phyloP scores from a whole-genome alignment of 768 basidiomycete genomes.

The Russula sp. region DNA sequence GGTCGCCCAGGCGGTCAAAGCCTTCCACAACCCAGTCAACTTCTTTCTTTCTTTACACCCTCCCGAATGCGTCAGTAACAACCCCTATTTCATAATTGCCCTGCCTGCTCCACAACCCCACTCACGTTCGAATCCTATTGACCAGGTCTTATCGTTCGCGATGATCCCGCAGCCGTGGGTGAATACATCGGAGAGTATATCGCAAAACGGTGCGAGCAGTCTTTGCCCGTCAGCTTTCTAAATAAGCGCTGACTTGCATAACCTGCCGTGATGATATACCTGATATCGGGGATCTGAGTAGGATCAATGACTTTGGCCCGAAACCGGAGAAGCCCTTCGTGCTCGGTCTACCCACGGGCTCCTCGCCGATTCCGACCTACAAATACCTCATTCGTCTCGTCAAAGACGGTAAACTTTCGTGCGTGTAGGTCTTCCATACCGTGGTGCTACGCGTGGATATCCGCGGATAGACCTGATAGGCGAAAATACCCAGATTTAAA shows the following conservation, averaged over 20 bases:
- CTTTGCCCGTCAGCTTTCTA: background rate
- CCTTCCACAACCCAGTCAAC: no score
- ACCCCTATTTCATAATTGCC: background rate
- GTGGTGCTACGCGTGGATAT: no score
- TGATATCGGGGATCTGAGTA: constrained; percentile 25
- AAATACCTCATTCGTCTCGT: constrained; percentile 70
- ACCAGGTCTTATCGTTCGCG: constrained; percentile 75
- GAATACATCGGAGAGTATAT: constrained; percentile 85
- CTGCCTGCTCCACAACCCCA: background rate
- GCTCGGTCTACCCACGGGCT: constrained; percentile 82
- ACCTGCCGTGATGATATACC: background rate
- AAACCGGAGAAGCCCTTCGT: constrained; percentile 73
- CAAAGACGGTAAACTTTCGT: constrained; percentile 72
- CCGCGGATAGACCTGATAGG: background rate
- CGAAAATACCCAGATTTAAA: constrained; percentile 47
- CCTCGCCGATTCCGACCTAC: constrained; percentile 88
- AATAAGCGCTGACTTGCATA: background rate
- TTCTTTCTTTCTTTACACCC: background rate
- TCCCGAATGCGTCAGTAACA: constrained; percentile 8
- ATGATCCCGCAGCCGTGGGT: constrained; percentile 62
- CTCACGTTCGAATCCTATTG: background rate
- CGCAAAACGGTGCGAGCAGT: constrained; percentile 54
- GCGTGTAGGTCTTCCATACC: constrained; percentile 26
- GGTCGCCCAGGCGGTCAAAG: background rate
- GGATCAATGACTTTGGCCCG: constrained; percentile 76